A percentile compares a stretch with the other conserved stretches of the same genome.
These are phyloP conservation scores for Aristolochia contorta DNA, from an alignment of 164 flowering plant genomes.

Conservation along the genomic window DNA sequence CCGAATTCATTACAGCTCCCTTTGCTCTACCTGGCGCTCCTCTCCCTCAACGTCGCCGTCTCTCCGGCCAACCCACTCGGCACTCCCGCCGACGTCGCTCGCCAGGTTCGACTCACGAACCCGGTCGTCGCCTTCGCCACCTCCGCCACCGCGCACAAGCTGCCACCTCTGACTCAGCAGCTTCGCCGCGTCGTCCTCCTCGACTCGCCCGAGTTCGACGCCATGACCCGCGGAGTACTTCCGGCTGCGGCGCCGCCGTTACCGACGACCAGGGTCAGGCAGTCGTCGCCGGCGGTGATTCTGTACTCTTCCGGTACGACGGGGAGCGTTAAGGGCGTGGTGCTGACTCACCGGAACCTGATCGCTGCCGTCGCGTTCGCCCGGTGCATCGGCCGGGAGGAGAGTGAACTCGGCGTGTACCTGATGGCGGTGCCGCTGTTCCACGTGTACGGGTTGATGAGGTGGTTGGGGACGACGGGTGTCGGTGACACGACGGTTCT, in stretches of 20 bases:
- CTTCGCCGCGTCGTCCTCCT: conserved; percentile 11
- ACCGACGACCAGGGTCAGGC: conserved; percentile 27
- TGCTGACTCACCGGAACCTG: conserved; percentile 58
- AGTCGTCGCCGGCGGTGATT: conserved; percentile 61
- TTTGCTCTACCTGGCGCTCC: conserved; percentile 44
- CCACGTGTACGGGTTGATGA: conserved; percentile 68
- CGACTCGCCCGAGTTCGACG: conserved; percentile 19
- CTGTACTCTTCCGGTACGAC: conserved; percentile 67
- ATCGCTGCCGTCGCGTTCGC: conserved; percentile 27
- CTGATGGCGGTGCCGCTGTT: conserved; percentile 55
- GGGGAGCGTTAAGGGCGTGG: conserved; percentile 66
- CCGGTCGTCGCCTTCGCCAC: conserved; percentile 51
- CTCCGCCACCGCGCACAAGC: conserved; percentile 9
- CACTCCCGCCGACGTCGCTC: conserved; percentile 41
- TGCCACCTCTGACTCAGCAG: too few relatives aligned
- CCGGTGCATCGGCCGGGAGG: conserved; percentile 11
- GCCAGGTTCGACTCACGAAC: conserved; percentile 29
- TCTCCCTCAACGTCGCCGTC: conserved; percentile 45
- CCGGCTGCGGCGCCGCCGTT: too few relatives aligned
- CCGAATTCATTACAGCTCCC: conserved; percentile 33
- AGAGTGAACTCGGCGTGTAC: conserved; percentile 14
- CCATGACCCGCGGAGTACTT: neutral
- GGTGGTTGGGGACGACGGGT: conserved; percentile 42
- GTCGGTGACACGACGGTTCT: conserved; percentile 35
- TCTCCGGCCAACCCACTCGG: conserved; percentile 53